These are phyloP conservation scores for Gossypium armourianum DNA, from an alignment of 441 rosid species.

Conservation along the genomic window DNA sequence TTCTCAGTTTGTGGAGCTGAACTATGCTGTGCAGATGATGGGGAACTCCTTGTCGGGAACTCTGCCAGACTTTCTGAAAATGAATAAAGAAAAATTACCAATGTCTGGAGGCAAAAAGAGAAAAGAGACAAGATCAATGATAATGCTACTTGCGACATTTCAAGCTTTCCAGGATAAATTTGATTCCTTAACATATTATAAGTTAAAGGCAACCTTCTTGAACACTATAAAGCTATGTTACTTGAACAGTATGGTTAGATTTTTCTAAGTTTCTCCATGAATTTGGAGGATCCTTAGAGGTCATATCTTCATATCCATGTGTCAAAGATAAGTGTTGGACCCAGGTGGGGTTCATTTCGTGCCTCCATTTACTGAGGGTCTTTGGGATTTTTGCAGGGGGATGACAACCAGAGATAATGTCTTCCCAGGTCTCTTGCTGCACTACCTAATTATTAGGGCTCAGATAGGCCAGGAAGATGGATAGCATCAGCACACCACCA, in stretches of 20 bases:
- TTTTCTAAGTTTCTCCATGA: neutral
- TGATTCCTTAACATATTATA: neutral
- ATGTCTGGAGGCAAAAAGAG: neutral
- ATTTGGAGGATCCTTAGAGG: neutral
- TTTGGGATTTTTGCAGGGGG: neutral
- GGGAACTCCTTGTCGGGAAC: conserved; percentile 22
- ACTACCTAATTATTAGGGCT: neutral
- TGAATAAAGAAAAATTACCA: neutral
- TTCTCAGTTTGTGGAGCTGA: conserved; percentile 16
- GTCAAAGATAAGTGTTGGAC: neutral
- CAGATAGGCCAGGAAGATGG: neutral
- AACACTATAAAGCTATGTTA: neutral
- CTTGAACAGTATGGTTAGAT: neutral
- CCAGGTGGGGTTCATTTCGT: neutral
- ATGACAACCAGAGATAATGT: neutral
- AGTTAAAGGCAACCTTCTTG: neutral
- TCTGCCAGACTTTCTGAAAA: conserved; percentile 30
- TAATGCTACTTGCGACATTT: neutral
- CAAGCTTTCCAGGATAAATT: neutral
- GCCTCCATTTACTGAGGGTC: neutral
- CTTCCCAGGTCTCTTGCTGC: conserved; percentile 1
- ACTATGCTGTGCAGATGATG: conserved; percentile 11
- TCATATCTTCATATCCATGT: neutral
- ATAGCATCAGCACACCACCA: neutral
- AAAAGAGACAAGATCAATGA: neutral